Conservation (phyloP, 306 rosid genomes). For the Oxytropis ochrocephala region DNA sequence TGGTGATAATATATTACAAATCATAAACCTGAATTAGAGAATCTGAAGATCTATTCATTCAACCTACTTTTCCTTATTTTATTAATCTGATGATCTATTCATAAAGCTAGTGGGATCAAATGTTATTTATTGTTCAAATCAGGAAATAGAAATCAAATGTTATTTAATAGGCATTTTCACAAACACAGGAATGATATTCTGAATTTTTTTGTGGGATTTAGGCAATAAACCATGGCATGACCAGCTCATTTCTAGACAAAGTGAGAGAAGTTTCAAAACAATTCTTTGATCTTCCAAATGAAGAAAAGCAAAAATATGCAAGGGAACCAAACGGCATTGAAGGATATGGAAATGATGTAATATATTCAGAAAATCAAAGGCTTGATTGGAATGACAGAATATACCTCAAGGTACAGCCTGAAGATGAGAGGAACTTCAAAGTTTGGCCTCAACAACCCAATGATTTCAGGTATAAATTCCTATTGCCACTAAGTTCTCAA, state of each 20-base stretch:
- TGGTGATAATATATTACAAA: too few species aligned
- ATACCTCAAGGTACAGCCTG: conserved; percentile 43
- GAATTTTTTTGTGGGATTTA: not conserved
- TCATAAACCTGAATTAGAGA: too few species aligned
- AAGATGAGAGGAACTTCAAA: conserved; percentile 40
- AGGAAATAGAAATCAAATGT: too few species aligned
- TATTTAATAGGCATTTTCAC: too few species aligned
- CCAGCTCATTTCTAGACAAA: conserved; percentile 25
- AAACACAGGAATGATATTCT: too few species aligned
- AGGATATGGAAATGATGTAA: conserved; percentile 55
- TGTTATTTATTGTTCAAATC: too few species aligned
- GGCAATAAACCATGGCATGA: conserved; percentile 44
- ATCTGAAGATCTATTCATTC: too few species aligned
- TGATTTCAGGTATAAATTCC: conserved; percentile 39
- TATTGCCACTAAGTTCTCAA: not conserved
- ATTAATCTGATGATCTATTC: too few species aligned
- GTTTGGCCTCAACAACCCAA: conserved; percentile 56
- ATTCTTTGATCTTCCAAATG: conserved; percentile 41
- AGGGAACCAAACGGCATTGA: conserved; percentile 26
- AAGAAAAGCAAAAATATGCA: conserved; percentile 39
- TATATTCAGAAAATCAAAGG: conserved; percentile 35
- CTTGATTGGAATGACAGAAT: conserved; percentile 76
- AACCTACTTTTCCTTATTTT: too few species aligned
- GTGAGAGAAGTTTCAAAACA: conserved; percentile 27
- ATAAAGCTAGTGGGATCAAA: too few species aligned